phyloP scores from a whole-genome alignment of 345 rosid genomes.

The Eucalyptus erythrocorys region DNA sequence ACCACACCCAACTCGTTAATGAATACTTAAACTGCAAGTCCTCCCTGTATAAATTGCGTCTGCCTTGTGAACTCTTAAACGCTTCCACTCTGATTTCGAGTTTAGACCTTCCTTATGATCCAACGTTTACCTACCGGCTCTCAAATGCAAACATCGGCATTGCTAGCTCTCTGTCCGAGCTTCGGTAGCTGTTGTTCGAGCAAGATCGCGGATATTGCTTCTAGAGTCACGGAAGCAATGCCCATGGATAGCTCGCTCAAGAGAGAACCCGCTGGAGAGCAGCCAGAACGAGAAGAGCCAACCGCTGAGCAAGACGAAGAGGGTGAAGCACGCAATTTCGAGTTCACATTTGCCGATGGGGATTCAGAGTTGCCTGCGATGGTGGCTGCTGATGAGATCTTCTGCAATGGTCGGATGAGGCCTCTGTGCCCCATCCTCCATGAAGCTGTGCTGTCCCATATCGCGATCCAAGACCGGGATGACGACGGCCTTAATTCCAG shows the following conservation, averaged over 20 bases:
- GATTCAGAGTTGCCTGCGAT: conserved; percentile 6
- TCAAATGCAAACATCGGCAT: background rate
- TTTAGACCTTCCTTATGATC: background rate
- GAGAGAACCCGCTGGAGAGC: background rate
- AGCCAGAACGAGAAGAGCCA: background rate
- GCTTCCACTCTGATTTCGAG: background rate
- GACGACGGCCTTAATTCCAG: background rate
- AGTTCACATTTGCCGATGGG: conserved; percentile 33
- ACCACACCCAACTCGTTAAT: background rate
- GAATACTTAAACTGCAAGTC: background rate
- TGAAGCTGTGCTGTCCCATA: conserved; percentile 3
- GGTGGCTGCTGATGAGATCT: conserved; percentile 51
- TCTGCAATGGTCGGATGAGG: conserved; percentile 50
- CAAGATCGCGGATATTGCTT: background rate
- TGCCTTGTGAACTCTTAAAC: background rate
- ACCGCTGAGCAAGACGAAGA: background rate
- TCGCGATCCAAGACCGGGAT: background rate
- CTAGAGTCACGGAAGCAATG: background rate
- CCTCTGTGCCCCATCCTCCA: conserved; percentile 25
- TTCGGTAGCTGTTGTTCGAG: background rate
- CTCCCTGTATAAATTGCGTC: background rate
- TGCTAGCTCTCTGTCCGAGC: background rate
- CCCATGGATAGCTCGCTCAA: background rate
- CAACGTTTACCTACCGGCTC: background rate
- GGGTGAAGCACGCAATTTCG: conserved; percentile 12